Evolutionary conservation across 1,284 basidiomycete species (phyloP), one percentile per base, ranked within the genome.

Genomic region (Cutaneotrichosporon dermatis): DNA sequence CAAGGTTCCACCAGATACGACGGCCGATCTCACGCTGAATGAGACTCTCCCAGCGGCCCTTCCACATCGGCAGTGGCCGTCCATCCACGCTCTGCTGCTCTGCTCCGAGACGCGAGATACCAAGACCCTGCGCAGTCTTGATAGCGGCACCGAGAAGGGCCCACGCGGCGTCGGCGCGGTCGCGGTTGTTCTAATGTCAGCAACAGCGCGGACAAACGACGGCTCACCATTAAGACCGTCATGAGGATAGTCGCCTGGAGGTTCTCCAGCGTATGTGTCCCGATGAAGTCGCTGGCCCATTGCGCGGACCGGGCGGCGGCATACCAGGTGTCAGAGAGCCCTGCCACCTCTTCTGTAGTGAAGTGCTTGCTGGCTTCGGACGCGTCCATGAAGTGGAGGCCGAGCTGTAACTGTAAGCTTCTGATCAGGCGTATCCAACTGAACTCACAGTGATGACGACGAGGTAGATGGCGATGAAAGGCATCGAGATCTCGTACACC

Each of bases 51-150:
- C 78, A 80, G 43, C 76, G 69, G 7, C 78, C 77, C 42, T 70
- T 74, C 79, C 79, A 79, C 67, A 74, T 74, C 3, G 74, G 73
- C 16, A 73, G 59, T 11, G 70, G 67, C n/a, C 75, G 70, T 3
- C 71, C 74, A 50, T 74, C 69, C 36, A 68, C 61, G 16, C 65
- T 61, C 57, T 75, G 72, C 48, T 76, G 73, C 57, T 80, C 79
- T 3, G 74, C 74, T 8, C 79, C 79, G 2, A 80, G 67, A 15
- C 79, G 66, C 3, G 76, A 77, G 1, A 80, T 63, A 9, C 79
- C 79, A 48, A 80, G 69, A 15, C 76, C 76, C 64, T 80, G 79
- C 0, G 78, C 79, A 70, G 79, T 80, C 75, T 79, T 80, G 73
- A 80, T 78, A 4, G 66, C 69, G 8, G 76, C 74, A 37, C 79